Evolutionary conservation across 371 early-diverging fungal species (phyloP).

Genomic region (Massospora cicadina): DNA sequence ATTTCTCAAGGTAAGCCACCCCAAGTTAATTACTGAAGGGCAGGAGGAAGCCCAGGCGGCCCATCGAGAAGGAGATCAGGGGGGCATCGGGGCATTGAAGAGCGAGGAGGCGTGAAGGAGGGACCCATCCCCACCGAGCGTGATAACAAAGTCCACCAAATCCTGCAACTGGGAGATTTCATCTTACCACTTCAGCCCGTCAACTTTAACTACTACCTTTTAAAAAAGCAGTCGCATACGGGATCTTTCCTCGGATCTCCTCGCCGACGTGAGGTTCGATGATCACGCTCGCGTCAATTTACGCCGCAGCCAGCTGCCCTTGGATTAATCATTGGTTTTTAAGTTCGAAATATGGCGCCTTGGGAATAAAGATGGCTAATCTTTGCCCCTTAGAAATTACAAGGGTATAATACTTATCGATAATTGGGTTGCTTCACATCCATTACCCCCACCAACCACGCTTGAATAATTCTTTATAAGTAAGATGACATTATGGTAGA

Average conservation of each 20-base stretch:
- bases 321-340: not conserved
- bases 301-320: slow-evolving; percentile 37
- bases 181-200: not conserved
- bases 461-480: too few species aligned
- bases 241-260: slow-evolving; percentile 27
- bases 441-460: too few species aligned
- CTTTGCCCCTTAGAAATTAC: not conserved
- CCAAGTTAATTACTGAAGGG: slow-evolving; percentile 49
- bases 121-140: slow-evolving; percentile 94
- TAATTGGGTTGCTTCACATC: too few species aligned
- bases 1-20: slow-evolving; percentile 42
- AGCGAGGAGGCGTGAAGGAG: slow-evolving; percentile 74
- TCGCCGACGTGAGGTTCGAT: slow-evolving; percentile 43
- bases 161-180: slow-evolving; percentile 26
- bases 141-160: slow-evolving; percentile 68
- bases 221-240: slow-evolving; percentile 35
- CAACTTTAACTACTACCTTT: slow-evolving; percentile 18
- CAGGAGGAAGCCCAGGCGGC: slow-evolving; percentile 79
- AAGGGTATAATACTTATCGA: slow-evolving; percentile 29
- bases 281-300: slow-evolving; percentile 40
- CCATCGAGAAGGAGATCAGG: slow-evolving; percentile 77
- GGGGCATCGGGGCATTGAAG: slow-evolving; percentile 64
- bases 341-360: too few species aligned
- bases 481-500: too few species aligned
- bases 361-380: not conserved